phyloP scores from a whole-genome alignment of 805 yeast species.

The Yarrowia divulgata region DNA sequence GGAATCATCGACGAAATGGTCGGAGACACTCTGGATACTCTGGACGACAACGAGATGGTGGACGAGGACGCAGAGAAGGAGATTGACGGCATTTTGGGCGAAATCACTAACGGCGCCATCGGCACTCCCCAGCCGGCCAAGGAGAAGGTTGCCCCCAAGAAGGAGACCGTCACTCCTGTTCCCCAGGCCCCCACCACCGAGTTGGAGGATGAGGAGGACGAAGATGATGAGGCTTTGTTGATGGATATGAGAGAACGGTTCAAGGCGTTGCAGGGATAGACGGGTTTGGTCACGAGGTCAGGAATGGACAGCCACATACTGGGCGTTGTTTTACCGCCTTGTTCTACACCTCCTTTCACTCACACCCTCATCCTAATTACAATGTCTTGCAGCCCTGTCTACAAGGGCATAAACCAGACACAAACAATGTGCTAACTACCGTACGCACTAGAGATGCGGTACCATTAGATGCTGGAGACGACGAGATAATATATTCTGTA shows the following conservation, averaged over 20 bases:
- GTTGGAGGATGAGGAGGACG: conserved; percentile 55
- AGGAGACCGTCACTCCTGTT: conserved; percentile 42
- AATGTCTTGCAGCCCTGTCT: no score
- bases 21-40: conserved; percentile 80
- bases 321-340: no score
- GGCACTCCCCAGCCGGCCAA: conserved; percentile 59
- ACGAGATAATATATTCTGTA: conserved; percentile 15
- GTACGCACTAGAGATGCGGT: conserved; percentile 9
- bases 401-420: not conserved
- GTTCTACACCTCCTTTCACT: no score
- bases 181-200: conserved; percentile 43
- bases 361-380: no score
- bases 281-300: not conserved
- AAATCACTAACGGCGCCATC: conserved; percentile 59
- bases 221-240: conserved; percentile 76
- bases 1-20: conserved; percentile 91
- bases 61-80: conserved; percentile 52
- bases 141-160: conserved; percentile 43
- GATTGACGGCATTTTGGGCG: conserved; percentile 51
- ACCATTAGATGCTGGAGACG: not conserved
- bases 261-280: conserved; percentile 74
- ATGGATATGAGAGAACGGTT: conserved; percentile 89
- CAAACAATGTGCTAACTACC: not conserved
- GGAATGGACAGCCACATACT: not conserved
- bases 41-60: conserved; percentile 69